Conservation (phyloP, 2,329 filamentous ascomycete species). For the Nothophoma quercina region DNA sequence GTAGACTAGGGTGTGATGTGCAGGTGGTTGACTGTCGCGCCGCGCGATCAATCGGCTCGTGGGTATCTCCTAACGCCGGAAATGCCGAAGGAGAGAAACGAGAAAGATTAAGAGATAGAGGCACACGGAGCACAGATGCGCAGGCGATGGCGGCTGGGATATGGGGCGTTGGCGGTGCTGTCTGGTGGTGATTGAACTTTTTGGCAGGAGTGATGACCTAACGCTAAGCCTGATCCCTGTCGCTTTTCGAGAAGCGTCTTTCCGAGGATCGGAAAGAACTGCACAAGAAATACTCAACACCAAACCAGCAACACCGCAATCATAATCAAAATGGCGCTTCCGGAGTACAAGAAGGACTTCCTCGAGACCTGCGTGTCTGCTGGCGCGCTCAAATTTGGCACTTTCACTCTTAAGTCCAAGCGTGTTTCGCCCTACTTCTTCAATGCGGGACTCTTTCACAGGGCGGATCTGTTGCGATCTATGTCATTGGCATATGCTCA, state of each 20-base stretch:
- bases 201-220: slow-evolving; percentile 33
- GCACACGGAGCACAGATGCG: slow-evolving; percentile 33
- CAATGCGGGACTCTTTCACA: slow-evolving; percentile 92
- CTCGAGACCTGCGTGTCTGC: slow-evolving; percentile 72
- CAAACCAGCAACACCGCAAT: neutral
- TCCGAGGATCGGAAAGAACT: slow-evolving; percentile 40
- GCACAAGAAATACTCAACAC: neutral
- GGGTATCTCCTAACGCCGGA: slow-evolving; percentile 29
- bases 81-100: slow-evolving; percentile 22
- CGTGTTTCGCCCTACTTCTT: slow-evolving; percentile 95
- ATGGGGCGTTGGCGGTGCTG: slow-evolving; percentile 28
- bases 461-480: slow-evolving; percentile 76
- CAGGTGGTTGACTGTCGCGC: slow-evolving; percentile 28
- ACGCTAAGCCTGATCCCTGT: slow-evolving; percentile 11
- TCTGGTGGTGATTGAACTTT: slow-evolving; percentile 40
- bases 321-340: slow-evolving; percentile 38
- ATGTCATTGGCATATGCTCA: slow-evolving; percentile 83
- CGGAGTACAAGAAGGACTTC: slow-evolving; percentile 70
- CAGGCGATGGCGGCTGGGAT: slow-evolving; percentile 34
- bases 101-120: slow-evolving; percentile 12
- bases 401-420: slow-evolving; percentile 90
- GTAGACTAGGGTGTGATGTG: slow-evolving; percentile 22
- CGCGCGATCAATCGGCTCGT: slow-evolving; percentile 25
- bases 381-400: slow-evolving; percentile 79
- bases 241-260: slow-evolving; percentile 29